Percentiles rank a stretch among this genome's conserved stretches.
These are phyloP conservation scores for Phytophthora brassicae DNA, from an alignment of 352 stramenopile species.

Conservation along the genomic window DNA sequence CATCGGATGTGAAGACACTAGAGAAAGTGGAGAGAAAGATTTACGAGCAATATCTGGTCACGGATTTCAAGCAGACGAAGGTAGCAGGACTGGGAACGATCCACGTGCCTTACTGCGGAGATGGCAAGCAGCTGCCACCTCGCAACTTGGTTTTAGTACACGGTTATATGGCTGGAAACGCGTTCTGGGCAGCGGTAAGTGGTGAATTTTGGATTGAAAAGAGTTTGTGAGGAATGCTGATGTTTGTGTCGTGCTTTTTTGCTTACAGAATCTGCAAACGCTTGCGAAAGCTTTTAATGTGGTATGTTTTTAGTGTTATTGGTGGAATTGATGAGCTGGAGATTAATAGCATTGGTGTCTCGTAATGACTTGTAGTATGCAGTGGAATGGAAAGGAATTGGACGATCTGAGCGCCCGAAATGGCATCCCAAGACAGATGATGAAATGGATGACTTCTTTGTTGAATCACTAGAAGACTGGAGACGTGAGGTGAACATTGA, in stretches of 20 bases:
- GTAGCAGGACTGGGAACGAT: conserved; percentile 71
- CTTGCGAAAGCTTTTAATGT: conserved; percentile 81
- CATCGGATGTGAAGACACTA: conserved; percentile 46
- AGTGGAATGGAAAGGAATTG: conserved; percentile 83
- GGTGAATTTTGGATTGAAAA: background rate
- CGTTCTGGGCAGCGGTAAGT: conserved; percentile 72
- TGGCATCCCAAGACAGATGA: conserved; percentile 65
- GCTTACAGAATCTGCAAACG: conserved; percentile 65
- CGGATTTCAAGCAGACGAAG: conserved; percentile 53
- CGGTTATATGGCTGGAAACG: conserved; percentile 77
- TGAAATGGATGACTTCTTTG: conserved; percentile 80
- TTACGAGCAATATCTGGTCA: conserved; percentile 66
- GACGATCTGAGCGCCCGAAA: conserved; percentile 62
- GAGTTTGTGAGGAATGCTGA: background rate
- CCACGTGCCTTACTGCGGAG: conserved; percentile 75
- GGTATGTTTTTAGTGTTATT: conserved; percentile 34
- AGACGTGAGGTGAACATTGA: conserved; percentile 61
- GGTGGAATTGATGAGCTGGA: background rate
- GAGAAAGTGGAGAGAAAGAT: conserved; percentile 67
- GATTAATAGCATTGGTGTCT: background rate
- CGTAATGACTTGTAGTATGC: conserved; percentile 50
- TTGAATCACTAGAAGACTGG: conserved; percentile 80
- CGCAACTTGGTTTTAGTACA: conserved; percentile 74
- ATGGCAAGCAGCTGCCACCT: conserved; percentile 47
- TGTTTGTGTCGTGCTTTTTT: background rate